These are phyloP conservation scores for Viola pubescens DNA, from an alignment of 441 rosid species.

Conservation along the genomic window DNA sequence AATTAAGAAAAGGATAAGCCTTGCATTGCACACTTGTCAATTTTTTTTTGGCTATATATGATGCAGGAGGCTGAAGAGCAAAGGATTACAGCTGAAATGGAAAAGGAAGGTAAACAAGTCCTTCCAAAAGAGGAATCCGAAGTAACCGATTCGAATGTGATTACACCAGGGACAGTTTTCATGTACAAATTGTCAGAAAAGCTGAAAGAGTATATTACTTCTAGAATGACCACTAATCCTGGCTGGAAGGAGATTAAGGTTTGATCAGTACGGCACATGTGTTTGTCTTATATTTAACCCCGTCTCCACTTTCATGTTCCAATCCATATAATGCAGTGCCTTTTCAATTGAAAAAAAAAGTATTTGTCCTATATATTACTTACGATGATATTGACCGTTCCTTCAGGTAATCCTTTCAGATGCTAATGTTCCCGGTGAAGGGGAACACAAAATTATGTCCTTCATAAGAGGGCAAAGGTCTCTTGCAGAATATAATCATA, in stretches of 20 bases:
- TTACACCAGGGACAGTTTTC: constrained; percentile 19
- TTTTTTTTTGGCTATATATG: not conserved
- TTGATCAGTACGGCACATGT: not conserved
- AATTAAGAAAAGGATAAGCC: not conserved
- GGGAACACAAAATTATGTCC: constrained; percentile 26
- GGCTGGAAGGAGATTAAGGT: constrained; percentile 26
- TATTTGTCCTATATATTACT: not conserved
- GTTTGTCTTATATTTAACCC: not conserved
- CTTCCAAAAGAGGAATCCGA: constrained; percentile 11
- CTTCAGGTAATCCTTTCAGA: constrained; percentile 23
- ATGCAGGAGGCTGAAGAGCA: constrained; percentile 16
- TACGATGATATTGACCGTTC: not conserved
- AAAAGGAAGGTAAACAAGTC: constrained; percentile 18
- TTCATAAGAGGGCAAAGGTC: constrained; percentile 13
- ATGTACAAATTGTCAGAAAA: constrained; percentile 14
- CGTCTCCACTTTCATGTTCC: too few species aligned
- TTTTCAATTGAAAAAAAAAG: too few species aligned
- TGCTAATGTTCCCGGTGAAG: constrained; percentile 31
- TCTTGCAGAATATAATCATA: constrained; percentile 14
- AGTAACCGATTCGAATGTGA: constrained; percentile 16
- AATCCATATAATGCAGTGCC: too few species aligned
- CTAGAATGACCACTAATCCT: constrained; percentile 8
- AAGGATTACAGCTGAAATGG: constrained; percentile 11
- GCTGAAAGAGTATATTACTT: constrained; percentile 8
- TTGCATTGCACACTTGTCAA: not conserved